These are phyloP conservation scores for Endoconidiophora polonica DNA, from an alignment of 2,329 filamentous ascomycete genomes.

Conservation along the genomic window DNA sequence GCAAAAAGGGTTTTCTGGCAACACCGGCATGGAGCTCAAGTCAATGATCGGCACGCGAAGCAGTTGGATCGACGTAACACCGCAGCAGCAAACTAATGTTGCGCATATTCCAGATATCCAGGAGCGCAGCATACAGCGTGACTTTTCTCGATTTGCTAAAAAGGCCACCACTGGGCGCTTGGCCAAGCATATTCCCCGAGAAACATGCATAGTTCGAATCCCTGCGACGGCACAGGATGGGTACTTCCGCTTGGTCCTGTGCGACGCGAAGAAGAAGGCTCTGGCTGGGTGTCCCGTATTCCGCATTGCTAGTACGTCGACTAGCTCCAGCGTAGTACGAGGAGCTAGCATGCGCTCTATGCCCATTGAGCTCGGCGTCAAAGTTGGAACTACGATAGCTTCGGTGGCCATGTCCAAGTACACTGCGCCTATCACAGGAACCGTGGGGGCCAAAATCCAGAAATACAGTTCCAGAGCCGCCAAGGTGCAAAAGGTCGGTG, in stretches of 20 bases:
- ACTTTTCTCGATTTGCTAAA: constrained; percentile 46
- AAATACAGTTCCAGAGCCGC: constrained; percentile 18
- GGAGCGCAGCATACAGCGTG: constrained; percentile 51
- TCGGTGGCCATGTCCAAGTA: constrained; percentile 8
- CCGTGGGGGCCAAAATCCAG: constrained; percentile 19
- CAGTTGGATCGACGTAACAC: constrained; percentile 54
- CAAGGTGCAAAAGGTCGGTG: constrained; percentile 15
- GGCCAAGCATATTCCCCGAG: constrained; percentile 35
- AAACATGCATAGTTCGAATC: constrained; percentile 49
- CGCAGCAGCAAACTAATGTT: constrained; percentile 27
- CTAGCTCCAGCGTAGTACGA: constrained; percentile 41
- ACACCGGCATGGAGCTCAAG: constrained; percentile 50
- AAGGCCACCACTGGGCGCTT: constrained; percentile 29
- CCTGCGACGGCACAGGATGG: constrained; percentile 47
- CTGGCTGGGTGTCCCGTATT: constrained; percentile 53
- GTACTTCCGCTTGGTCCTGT: constrained; percentile 52
- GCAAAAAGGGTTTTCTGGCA: constrained; percentile 50
- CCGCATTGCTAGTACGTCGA: constrained; percentile 48
- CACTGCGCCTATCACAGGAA: constrained; percentile 19
- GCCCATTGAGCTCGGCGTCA: constrained; percentile 48
- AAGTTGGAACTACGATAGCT: constrained; percentile 35
- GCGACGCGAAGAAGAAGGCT: constrained; percentile 33
- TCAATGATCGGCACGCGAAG: constrained; percentile 41
- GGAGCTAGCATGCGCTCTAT: constrained; percentile 48
- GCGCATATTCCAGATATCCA: constrained; percentile 37